Evolutionary conservation across 805 yeast species (phyloP).

Genomic region (Candida pini): DNA sequence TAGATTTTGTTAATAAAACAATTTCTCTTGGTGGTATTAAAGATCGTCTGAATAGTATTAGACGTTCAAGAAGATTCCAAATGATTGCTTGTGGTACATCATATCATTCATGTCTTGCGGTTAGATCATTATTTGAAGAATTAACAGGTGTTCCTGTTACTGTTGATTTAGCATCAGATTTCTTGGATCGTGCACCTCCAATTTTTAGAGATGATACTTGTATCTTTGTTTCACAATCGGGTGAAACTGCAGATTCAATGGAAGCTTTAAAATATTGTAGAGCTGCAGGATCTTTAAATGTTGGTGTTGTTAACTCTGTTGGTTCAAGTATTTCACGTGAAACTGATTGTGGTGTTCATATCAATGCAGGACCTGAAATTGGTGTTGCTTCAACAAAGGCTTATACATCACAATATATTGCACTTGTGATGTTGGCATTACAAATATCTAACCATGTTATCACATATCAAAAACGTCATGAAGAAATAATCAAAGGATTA

Average conservation of each 20-base stretch:
- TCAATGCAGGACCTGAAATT: slow-evolving; percentile 98
- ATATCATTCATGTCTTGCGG: slow-evolving; percentile 96
- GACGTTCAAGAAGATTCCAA: slow-evolving; percentile 90
- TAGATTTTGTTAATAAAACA: slow-evolving; percentile 75
- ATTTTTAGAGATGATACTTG: slow-evolving; percentile 98
- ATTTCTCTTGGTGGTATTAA: slow-evolving; percentile 89
- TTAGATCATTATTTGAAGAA: slow-evolving; percentile 94
- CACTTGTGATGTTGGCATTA: slow-evolving; percentile 93
- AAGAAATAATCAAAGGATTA: slow-evolving; percentile 81
- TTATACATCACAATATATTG: slow-evolving; percentile 96
- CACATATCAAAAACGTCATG: slow-evolving; percentile 69
- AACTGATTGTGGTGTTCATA: slow-evolving; percentile 99
- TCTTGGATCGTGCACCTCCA: slow-evolving; percentile 92
- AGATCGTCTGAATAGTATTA: slow-evolving; percentile 75
- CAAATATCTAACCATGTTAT: slow-evolving; percentile 90
- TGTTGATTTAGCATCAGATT: slow-evolving; percentile 91
- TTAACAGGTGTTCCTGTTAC: slow-evolving; percentile 90
- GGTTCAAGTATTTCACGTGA: slow-evolving; percentile 96
- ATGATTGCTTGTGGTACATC: slow-evolving; percentile 99
- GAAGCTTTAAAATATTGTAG: slow-evolving; percentile 91
- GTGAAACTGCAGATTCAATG: slow-evolving; percentile 98
- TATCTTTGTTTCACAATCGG: slow-evolving; percentile 96
- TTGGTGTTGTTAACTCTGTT: slow-evolving; percentile 95
- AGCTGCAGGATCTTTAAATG: slow-evolving; percentile 95
- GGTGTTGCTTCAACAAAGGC: slow-evolving; percentile 99